These are phyloP conservation scores for Puccinia sorghi DNA, from an alignment of 1,284 basidiomycete species.

Conservation along the genomic window DNA sequence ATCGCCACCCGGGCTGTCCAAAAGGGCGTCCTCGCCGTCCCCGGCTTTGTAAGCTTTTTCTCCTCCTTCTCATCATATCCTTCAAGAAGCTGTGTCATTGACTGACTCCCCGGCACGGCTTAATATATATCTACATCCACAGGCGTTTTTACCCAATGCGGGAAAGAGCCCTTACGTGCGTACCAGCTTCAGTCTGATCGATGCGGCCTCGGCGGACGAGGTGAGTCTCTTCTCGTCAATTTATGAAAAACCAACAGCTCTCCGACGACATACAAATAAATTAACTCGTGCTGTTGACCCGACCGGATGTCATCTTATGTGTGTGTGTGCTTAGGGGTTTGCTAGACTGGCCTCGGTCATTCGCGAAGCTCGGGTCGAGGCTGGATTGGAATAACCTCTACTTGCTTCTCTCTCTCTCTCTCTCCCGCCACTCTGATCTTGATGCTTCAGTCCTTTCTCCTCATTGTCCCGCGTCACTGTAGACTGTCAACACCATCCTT, in stretches of 20 bases:
- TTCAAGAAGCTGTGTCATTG: background rate
- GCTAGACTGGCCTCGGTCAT: constrained; percentile 69
- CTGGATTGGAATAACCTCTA: constrained; percentile 24
- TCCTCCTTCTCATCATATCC: background rate
- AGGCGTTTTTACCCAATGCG: constrained; percentile 70
- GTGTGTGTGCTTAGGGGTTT: constrained; percentile 63
- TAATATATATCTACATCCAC: too few relatives aligned
- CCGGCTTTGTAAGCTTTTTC: constrained; percentile 62
- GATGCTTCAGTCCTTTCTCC: too few relatives aligned
- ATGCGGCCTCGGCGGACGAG: constrained; percentile 70
- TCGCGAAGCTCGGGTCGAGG: constrained; percentile 56
- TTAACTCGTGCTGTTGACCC: background rate
- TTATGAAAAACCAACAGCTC: too few relatives aligned
- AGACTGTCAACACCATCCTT: too few relatives aligned
- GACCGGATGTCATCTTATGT: background rate
- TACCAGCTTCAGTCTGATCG: constrained; percentile 75
- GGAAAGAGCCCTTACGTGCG: constrained; percentile 72
- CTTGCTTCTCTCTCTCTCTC: background rate
- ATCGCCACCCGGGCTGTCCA: constrained; percentile 76
- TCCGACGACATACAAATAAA: background rate
- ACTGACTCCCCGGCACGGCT: constrained; percentile 57
- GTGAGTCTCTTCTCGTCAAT: constrained; percentile 11
- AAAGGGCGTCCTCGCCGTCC: constrained; percentile 82
- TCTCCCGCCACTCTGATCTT: too few relatives aligned
- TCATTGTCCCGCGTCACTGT: too few relatives aligned